These are phyloP conservation scores for Gnomoniopsis sp. DNA, from an alignment of 2,329 filamentous ascomycete genomes.

Conservation along the genomic window DNA sequence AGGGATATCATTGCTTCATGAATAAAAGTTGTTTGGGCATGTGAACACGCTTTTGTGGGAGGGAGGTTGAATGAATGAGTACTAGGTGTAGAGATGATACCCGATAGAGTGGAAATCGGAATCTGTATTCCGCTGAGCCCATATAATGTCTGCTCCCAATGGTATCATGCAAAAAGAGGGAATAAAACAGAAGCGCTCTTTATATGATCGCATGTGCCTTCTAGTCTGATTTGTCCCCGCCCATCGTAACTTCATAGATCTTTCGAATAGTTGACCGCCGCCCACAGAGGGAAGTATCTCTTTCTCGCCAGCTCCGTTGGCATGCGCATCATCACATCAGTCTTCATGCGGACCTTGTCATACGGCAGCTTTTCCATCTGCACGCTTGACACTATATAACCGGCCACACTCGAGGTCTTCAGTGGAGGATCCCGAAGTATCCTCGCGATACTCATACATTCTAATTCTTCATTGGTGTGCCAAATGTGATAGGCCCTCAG, in stretches of 20 bases:
- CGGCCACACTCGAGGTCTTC: constrained; percentile 49
- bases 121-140: not conserved
- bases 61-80: constrained; percentile 4
- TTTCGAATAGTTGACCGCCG: constrained; percentile 16
- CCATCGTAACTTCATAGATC: not conserved
- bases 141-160: not conserved
- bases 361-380: constrained; percentile 48
- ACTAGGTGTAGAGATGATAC: constrained; percentile 19
- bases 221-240: not conserved
- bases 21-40: no score
- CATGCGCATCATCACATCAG: constrained; percentile 40
- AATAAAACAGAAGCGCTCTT: not conserved
- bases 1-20: constrained; percentile 45
- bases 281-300: constrained; percentile 28
- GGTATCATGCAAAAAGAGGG: not conserved
- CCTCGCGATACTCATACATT: constrained; percentile 45
- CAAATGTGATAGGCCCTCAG: constrained; percentile 64
- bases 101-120: constrained; percentile 16
- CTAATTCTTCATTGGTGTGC: constrained; percentile 49
- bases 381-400: constrained; percentile 58
- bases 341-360: constrained; percentile 40
- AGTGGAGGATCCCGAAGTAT: constrained; percentile 61
- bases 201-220: not conserved
- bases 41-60: not conserved
- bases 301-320: constrained; percentile 19